Conservation (phyloP, 306 rosid species). For the Pterocarpus santalinus region DNA sequence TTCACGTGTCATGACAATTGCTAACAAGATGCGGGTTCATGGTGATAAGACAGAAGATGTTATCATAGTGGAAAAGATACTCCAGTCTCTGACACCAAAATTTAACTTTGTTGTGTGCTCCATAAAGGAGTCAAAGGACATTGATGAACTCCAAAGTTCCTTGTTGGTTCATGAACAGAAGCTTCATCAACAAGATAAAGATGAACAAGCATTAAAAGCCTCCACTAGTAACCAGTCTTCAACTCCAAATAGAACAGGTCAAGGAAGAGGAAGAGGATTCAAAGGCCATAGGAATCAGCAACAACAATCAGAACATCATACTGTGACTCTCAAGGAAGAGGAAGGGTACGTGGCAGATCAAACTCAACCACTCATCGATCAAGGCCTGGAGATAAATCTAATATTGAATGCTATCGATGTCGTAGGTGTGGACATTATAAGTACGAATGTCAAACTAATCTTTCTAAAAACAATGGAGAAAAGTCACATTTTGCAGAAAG, state of each 20-base stretch:
- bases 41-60: neutral
- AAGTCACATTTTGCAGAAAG: too few species aligned
- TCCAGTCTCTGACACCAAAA: conserved; percentile 17
- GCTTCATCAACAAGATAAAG: neutral
- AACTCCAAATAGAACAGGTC: neutral
- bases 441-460: neutral
- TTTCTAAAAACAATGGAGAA: neutral
- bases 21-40: too few species aligned
- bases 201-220: neutral
- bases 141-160: neutral
- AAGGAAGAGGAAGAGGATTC: neutral
- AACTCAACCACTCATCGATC: neutral
- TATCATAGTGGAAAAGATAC: neutral
- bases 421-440: neutral
- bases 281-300: neutral
- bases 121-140: neutral
- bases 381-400: neutral
- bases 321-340: neutral
- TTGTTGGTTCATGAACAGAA: neutral
- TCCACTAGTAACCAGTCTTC: neutral
- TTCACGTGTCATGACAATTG: too few species aligned
- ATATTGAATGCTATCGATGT: neutral
- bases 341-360: neutral
- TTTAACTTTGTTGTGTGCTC: conserved; percentile 15
- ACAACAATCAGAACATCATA: neutral